These are phyloP conservation scores for Diplocarpon mali DNA, from an alignment of 2,329 filamentous ascomycete genomes.

Conservation along the genomic window DNA sequence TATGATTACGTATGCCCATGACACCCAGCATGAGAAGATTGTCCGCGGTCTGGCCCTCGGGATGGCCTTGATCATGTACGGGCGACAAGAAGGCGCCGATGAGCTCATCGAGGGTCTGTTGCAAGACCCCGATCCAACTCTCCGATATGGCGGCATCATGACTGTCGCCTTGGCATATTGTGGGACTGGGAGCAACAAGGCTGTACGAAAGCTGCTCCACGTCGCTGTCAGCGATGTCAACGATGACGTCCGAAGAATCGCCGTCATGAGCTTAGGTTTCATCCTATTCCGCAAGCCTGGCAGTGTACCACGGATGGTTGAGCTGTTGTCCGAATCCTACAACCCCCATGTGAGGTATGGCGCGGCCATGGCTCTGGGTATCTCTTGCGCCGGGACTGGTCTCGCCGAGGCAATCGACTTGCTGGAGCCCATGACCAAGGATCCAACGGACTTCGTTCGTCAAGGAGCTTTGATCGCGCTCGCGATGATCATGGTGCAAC, in stretches of 20 bases:
- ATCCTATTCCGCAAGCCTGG: conserved; percentile 97
- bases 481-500: conserved; percentile 98
- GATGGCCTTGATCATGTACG: conserved; percentile 98
- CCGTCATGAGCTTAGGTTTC: conserved; percentile 96
- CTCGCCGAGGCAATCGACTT: conserved; percentile 94
- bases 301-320: conserved; percentile 96
- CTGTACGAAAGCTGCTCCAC: conserved; percentile 88
- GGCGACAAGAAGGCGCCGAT: conserved; percentile 86
- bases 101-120: conserved; percentile 88
- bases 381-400: conserved; percentile 93
- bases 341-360: conserved; percentile 97
- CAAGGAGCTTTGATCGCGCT: conserved; percentile 91
- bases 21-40: conserved; percentile 98
- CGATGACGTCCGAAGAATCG: conserved; percentile 89
- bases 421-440: conserved; percentile 98
- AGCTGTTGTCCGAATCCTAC: conserved; percentile 94
- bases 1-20: conserved; percentile 96
- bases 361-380: conserved; percentile 95
- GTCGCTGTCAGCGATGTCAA: conserved; percentile 96
- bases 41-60: conserved; percentile 90
- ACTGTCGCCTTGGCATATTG: conserved; percentile 97
- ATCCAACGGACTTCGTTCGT: conserved; percentile 94
- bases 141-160: conserved; percentile 96
- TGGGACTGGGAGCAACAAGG: conserved; percentile 96
- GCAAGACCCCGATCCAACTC: conserved; percentile 83